Evolutionary conservation across 495 filamentous ascomycete genomes (phyloP).

Genomic region (Aeminium ludgeri): DNA sequence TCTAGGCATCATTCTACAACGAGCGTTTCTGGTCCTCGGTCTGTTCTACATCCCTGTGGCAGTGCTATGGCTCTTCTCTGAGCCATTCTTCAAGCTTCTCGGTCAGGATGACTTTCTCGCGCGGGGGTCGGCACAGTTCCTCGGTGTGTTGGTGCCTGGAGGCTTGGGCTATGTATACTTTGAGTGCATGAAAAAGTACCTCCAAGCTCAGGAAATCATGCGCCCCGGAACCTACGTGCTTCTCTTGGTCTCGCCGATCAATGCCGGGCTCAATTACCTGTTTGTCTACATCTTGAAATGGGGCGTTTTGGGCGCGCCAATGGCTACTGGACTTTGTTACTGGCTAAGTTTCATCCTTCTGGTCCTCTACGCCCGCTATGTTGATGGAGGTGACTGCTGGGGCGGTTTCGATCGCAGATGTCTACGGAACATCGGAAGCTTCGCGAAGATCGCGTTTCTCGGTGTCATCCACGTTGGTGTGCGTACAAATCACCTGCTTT

Average conservation of each 20-base stretch:
- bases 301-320: conserved; percentile 61
- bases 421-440: conserved; percentile 46
- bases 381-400: conserved; percentile 64
- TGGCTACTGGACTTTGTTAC: conserved; percentile 74
- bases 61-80: conserved; percentile 60
- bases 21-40: conserved; percentile 57
- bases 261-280: conserved; percentile 59
- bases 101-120: conserved; percentile 71
- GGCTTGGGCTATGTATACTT: conserved; percentile 86
- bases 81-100: conserved; percentile 55
- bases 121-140: conserved; percentile 54
- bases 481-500: not conserved
- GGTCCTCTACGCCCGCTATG: conserved; percentile 55
- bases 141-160: conserved; percentile 65
- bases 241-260: conserved; percentile 65
- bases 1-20: conserved; percentile 66
- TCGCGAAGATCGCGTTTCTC: conserved; percentile 57
- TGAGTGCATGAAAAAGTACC: conserved; percentile 78
- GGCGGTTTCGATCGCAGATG: conserved; percentile 58
- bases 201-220: conserved; percentile 87
- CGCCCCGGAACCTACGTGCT: conserved; percentile 76
- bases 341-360: conserved; percentile 72
- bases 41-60: conserved; percentile 63
- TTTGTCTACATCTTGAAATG: conserved; percentile 57
- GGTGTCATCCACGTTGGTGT: conserved; percentile 71